Evolutionary conservation across 2,329 filamentous ascomycete species (phyloP).

Genomic region (Colletotrichum tanaceti): DNA sequence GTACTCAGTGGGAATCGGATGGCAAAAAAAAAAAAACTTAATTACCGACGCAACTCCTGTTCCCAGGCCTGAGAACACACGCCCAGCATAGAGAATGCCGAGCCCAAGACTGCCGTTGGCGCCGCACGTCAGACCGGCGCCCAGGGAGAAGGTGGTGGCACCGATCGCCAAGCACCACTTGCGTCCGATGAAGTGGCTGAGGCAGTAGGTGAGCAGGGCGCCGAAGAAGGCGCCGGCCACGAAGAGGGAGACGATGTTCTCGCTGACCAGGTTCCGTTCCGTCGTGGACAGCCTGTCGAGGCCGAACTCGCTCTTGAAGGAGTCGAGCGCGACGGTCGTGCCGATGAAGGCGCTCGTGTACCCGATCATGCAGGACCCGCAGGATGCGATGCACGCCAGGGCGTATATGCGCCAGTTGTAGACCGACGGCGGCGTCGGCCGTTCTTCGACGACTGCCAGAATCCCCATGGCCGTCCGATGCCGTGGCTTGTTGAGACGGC

Average conservation of each 20-base stretch:
- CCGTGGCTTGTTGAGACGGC: neutral
- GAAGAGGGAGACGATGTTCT: constrained; percentile 75
- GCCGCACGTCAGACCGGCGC: constrained; percentile 65
- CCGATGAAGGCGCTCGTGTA: constrained; percentile 72
- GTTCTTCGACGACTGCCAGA: constrained; percentile 50
- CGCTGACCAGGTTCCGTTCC: constrained; percentile 63
- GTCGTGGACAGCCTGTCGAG: constrained; percentile 58
- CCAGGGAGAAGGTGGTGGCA: constrained; percentile 51
- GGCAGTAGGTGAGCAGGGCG: constrained; percentile 68
- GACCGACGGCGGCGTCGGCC: constrained; percentile 52
- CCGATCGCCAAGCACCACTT: constrained; percentile 60
- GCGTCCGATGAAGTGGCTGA: constrained; percentile 69
- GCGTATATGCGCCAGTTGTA: constrained; percentile 53
- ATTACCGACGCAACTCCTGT: constrained; percentile 46
- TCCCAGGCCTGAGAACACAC: constrained; percentile 63
- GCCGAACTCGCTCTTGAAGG: constrained; percentile 71
- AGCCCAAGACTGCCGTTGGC: constrained; percentile 63
- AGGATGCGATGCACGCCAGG: constrained; percentile 51
- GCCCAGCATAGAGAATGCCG: constrained; percentile 59
- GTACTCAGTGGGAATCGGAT: too few species aligned
- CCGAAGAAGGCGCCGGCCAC: constrained; percentile 79
- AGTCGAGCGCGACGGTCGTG: constrained; percentile 70
- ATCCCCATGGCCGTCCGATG: constrained; percentile 43
- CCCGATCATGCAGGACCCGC: constrained; percentile 56
- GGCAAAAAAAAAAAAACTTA: too few species aligned